Percentiles rank a stretch among this genome's conserved stretches.
phyloP scores from a whole-genome alignment of 2,329 filamentous ascomycete species.

The Clonostachys solani region DNA sequence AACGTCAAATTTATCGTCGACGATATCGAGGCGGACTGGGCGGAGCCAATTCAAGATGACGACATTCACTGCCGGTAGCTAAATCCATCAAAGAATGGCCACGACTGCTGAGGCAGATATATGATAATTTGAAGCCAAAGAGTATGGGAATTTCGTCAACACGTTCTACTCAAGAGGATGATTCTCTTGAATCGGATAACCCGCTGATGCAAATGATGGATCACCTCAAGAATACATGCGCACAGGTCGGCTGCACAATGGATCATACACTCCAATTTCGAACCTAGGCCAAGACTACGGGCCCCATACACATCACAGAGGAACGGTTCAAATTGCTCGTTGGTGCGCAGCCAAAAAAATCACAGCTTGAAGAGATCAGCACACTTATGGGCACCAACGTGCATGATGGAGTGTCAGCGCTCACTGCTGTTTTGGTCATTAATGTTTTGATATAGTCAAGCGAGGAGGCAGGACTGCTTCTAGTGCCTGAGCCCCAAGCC shows the following conservation, averaged over 20 bases:
- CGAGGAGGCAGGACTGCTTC: constrained; percentile 37
- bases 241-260: constrained; percentile 18
- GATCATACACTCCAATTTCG: constrained; percentile 18
- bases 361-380: constrained; percentile 31
- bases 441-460: constrained; percentile 30
- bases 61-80: constrained; percentile 27
- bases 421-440: constrained; percentile 27
- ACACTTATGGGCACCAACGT: constrained; percentile 29
- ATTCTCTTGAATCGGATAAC: constrained; percentile 25
- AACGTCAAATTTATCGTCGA: constrained; percentile 57
- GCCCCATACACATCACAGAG: constrained; percentile 27
- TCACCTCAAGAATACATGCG: constrained; percentile 13
- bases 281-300: constrained; percentile 21
- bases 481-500: constrained; percentile 7
- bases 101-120: constrained; percentile 12
- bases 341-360: constrained; percentile 30
- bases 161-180: constrained; percentile 30
- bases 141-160: constrained; percentile 36
- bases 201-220: constrained; percentile 22
- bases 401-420: constrained; percentile 27
- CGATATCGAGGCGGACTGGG: constrained; percentile 54
- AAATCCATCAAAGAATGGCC: constrained; percentile 25
- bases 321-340: constrained; percentile 24
- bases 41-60: constrained; percentile 15
- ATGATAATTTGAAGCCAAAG: constrained; percentile 35